phyloP scores from a whole-genome alignment of 2,329 filamentous ascomycete genomes.

The Penicillium sp. region DNA sequence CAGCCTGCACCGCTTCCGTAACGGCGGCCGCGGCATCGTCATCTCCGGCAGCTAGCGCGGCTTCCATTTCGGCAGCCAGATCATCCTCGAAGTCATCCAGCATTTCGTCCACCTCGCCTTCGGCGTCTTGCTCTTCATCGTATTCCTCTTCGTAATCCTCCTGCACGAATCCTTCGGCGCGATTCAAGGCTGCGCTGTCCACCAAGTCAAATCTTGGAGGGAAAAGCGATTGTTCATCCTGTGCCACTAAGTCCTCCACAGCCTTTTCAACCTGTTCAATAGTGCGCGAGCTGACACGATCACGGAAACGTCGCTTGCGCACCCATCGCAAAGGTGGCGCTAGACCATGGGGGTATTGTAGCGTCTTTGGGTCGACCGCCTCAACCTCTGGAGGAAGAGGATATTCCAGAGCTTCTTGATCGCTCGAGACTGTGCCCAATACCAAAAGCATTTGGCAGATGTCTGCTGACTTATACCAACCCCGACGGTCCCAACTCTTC shows the following conservation, averaged over 20 bases:
- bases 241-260: conserved; percentile 71
- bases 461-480: conserved; percentile 86
- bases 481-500: conserved; percentile 90
- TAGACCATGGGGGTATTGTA: conserved; percentile 80
- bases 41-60: conserved; percentile 44
- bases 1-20: conserved; percentile 28
- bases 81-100: conserved; percentile 44
- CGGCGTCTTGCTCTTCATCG: conserved; percentile 52
- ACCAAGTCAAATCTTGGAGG: conserved; percentile 65
- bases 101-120: conserved; percentile 50
- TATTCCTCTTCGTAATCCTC: conserved; percentile 53
- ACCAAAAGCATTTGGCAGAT: conserved; percentile 88
- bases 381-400: conserved; percentile 74
- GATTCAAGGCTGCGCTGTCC: conserved; percentile 54
- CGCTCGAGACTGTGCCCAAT: conserved; percentile 65
- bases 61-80: conserved; percentile 48
- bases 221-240: conserved; percentile 64
- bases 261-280: conserved; percentile 82
- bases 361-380: conserved; percentile 54
- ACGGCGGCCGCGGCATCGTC: conserved; percentile 30
- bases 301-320: conserved; percentile 78
- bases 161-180: conserved; percentile 41
- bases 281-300: conserved; percentile 77
- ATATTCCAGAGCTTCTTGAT: conserved; percentile 65
- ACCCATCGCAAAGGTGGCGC: conserved; percentile 88